These are phyloP conservation scores for Brassica nigra DNA, from an alignment of 345 rosid species.

Conservation along the genomic window DNA sequence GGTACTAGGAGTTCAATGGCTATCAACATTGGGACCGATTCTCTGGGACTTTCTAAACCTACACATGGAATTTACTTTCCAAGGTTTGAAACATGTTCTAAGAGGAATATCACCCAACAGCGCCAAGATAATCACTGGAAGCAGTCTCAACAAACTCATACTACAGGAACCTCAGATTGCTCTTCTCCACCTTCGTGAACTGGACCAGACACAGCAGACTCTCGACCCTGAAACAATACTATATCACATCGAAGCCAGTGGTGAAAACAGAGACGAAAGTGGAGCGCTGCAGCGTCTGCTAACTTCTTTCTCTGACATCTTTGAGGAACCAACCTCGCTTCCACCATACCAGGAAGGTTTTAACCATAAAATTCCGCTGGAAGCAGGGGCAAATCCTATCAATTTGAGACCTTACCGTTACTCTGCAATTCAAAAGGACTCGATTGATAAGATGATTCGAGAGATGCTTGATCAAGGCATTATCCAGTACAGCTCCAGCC, in stretches of 20 bases:
- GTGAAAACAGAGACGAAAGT: neutral
- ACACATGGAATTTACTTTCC: neutral
- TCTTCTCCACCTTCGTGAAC: neutral
- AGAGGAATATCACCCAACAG: neutral
- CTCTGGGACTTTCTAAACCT: neutral
- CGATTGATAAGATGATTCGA: neutral
- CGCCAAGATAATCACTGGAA: neutral
- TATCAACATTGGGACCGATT: neutral
- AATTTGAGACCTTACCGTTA: neutral
- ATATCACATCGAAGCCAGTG: neutral
- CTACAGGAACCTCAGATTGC: neutral
- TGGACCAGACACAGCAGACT: neutral
- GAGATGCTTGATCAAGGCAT: neutral
- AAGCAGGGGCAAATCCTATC: too few species aligned
- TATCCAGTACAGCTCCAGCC: neutral
- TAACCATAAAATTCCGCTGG: too few species aligned
- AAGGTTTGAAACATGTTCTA: neutral
- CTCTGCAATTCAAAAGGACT: neutral
- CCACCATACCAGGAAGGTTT: too few species aligned
- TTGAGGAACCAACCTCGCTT: too few species aligned
- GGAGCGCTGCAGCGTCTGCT: neutral
- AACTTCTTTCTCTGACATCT: neutral
- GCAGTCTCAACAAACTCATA: neutral
- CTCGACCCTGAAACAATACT: neutral
- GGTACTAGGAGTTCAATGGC: neutral